Conservation (phyloP, 352 stramenopile genomes). For the Phytophthora hybrid region DNA sequence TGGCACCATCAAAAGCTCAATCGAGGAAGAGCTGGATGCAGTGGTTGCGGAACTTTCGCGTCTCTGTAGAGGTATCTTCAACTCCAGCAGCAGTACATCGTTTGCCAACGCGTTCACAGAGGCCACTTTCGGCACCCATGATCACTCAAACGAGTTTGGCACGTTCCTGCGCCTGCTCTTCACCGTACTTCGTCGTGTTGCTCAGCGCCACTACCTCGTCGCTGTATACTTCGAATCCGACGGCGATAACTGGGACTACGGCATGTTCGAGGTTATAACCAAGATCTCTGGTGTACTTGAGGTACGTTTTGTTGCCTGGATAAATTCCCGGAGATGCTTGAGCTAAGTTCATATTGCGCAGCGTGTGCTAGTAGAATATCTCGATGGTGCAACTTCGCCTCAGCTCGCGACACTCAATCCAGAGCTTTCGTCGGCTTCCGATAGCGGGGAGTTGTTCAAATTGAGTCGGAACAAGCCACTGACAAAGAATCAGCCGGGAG, state of each 20-base stretch:
- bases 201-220: conserved; percentile 75
- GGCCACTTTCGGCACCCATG: conserved; percentile 72
- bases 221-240: conserved; percentile 70
- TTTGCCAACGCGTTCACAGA: conserved; percentile 82
- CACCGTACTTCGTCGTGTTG: conserved; percentile 69
- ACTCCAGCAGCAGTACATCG: conserved; percentile 77
- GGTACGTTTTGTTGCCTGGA: conserved; percentile 35
- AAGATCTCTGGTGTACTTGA: conserved; percentile 73
- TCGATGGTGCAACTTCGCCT: conserved; percentile 50
- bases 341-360: conserved; percentile 20
- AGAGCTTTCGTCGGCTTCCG: conserved; percentile 19
- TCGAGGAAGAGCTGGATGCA: conserved; percentile 70
- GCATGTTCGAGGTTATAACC: conserved; percentile 70
- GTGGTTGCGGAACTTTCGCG: conserved; percentile 71
- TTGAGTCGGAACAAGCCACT: conserved; percentile 67
- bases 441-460: conserved; percentile 58
- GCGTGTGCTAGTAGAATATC: conserved; percentile 72
- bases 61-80: conserved; percentile 79
- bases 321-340: neutral
- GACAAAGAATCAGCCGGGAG: conserved; percentile 42
- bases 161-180: conserved; percentile 76
- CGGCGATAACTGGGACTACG: conserved; percentile 72
- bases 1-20: conserved; percentile 74
- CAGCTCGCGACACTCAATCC: conserved; percentile 36
- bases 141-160: conserved; percentile 72